Evolutionary conservation across 768 basidiomycete species (phyloP), one percentile per base, ranked within the genome.

Genomic region (Psilocybe azurescens): DNA sequence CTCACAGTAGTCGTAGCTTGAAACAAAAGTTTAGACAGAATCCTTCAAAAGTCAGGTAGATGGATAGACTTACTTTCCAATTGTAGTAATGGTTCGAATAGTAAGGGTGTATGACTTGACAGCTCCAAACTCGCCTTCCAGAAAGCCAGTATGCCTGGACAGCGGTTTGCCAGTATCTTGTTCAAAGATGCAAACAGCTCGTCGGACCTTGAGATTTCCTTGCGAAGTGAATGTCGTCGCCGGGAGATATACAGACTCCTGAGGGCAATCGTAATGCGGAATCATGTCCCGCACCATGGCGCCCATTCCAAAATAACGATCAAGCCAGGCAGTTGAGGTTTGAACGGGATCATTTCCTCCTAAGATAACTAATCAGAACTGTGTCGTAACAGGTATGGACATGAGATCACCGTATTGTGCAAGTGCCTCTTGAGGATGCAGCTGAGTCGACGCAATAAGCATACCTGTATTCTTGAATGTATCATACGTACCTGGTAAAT

Each of bases 251-350:
- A 85, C 77, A 0, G 88, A 81, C 53, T 88, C 86, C 61, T 81
- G 73, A 3, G 89, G 89, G 65, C 88, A 89, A 69, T 90, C 89
- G 69, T 89, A 89, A 47, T 85, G 82, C 0, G 83, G 81, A n/a
- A 90, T 79, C 76, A 89, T 76, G 41, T 87, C 81, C n/a, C 84
- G 80, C n/a, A 84, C 81, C 3, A 77, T 52, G 13, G 69, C 67
- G 0, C 88, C 88, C 86, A 88, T 88, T 38, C 88, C 88, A 64
- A 89, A 89, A 69, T 78, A 83, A 6, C 86, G 75, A 63, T 89
- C 88, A 10, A 88, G 79, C 82, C 84, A 89, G 1, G 85, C 86
- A 4, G 88, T 86, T 0, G 83, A 81, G 2, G 81, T 72, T 69
- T 89, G 88, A 65, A 82, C 77, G 8, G 89, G 89, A 65, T 89